Evolutionary conservation across 176 grass and related monocot species (phyloP).

Genomic region (Avena eriantha): DNA sequence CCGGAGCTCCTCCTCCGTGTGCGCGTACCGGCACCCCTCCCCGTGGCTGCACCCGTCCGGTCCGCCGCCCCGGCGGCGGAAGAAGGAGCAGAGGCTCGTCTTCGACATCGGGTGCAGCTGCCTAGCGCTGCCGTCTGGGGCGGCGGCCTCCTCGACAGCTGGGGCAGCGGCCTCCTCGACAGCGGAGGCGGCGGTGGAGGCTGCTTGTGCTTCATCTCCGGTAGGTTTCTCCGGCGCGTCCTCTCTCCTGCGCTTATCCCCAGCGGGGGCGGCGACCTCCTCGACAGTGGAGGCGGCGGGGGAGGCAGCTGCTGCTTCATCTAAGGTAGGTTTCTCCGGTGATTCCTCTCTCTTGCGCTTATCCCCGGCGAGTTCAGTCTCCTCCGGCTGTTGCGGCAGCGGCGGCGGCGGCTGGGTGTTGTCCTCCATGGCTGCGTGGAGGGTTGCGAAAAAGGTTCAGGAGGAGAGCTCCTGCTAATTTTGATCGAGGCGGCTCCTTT

Average conservation of each 20-base stretch:
- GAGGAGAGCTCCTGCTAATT: background rate
- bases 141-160: background rate
- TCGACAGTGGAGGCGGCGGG: background rate
- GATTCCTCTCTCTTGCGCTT: slow-evolving; percentile 72
- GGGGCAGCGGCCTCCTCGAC: background rate
- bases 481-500: background rate
- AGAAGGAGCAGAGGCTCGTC: slow-evolving; percentile 95
- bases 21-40: slow-evolving; percentile 77
- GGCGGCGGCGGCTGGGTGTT: background rate
- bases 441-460: background rate
- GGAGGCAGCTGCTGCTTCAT: background rate
- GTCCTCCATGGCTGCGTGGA: slow-evolving; percentile 20
- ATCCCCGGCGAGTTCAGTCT: slow-evolving; percentile 37
- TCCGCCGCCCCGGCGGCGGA: slow-evolving; percentile 49
- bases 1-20: slow-evolving; percentile 87
- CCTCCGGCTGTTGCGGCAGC: background rate
- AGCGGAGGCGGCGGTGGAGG: background rate
- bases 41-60: slow-evolving; percentile 76
- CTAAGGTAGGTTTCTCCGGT: background rate
- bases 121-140: background rate
- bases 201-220: background rate
- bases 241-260: slow-evolving; percentile 73
- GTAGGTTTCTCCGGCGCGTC: background rate
- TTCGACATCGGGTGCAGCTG: slow-evolving; percentile 66
- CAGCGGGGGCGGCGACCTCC: background rate